Percentiles rank a stretch among this genome's conserved stretches.
Conservation (phyloP, 768 basidiomycete species). For the Amanita inopinata region DNA sequence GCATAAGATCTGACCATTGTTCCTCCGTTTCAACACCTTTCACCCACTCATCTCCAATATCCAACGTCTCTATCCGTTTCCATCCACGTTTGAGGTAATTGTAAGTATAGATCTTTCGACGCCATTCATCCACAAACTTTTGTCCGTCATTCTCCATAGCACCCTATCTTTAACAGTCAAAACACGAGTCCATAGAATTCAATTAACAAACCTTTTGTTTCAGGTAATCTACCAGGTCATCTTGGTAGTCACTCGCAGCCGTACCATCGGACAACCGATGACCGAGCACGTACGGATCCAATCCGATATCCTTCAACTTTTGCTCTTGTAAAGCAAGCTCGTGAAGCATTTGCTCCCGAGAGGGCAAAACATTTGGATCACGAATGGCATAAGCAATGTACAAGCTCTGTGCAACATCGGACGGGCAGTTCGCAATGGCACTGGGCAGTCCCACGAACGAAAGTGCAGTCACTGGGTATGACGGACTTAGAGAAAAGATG, state of each 20-base stretch:
- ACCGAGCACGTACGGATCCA: constrained; percentile 40
- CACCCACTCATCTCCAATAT: constrained; percentile 32
- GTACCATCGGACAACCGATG: constrained; percentile 29
- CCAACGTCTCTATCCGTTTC: constrained; percentile 33
- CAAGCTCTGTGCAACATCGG: constrained; percentile 40
- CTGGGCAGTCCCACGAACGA: constrained; percentile 46
- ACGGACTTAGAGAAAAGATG: constrained; percentile 40
- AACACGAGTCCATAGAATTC: neutral
- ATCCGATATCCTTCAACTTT: constrained; percentile 27
- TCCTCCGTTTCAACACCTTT: constrained; percentile 39
- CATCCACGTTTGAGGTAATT: constrained; percentile 31
- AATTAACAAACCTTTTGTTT: constrained; percentile 21
- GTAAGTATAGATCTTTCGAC: constrained; percentile 25
- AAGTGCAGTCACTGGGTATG: constrained; percentile 39
- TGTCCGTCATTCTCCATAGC: constrained; percentile 31
- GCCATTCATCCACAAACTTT: constrained; percentile 42
- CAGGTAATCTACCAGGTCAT: constrained; percentile 25
- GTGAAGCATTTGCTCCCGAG: constrained; percentile 27
- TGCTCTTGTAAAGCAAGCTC: constrained; percentile 34
- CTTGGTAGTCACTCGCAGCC: constrained; percentile 31
- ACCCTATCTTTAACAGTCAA: constrained; percentile 15
- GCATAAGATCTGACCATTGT: constrained; percentile 42
- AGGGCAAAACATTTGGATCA: constrained; percentile 29
- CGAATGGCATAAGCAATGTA: constrained; percentile 36
- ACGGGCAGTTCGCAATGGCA: constrained; percentile 36